phyloP scores from a whole-genome alignment of 306 rosid genomes.

The Casuarina equisetifolia region DNA sequence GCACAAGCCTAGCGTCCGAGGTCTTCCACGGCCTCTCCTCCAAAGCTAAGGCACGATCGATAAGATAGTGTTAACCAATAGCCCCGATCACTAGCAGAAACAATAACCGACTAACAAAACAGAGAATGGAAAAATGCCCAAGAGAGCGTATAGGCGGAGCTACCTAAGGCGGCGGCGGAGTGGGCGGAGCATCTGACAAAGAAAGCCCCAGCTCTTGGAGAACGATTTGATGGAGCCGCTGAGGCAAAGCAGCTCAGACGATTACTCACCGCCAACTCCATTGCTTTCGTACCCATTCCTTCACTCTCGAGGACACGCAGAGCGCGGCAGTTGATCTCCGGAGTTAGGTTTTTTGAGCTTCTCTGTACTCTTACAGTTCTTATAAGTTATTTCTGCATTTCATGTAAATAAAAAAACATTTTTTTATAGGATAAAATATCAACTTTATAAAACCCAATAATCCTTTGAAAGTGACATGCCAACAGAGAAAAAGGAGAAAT shows the following conservation, averaged over 20 bases:
- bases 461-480: no score
- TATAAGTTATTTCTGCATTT: no score
- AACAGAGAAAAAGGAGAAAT: no score
- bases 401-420: no score
- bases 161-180: conserved; percentile 28
- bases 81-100: no score
- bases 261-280: conserved; percentile 33
- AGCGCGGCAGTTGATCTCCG: background rate
- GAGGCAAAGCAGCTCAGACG: conserved; percentile 23
- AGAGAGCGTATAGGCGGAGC: background rate
- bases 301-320: background rate
- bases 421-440: no score
- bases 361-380: no score
- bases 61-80: no score
- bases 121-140: background rate
- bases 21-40: conserved; percentile 84
- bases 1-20: conserved; percentile 86
- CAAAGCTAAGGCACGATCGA: conserved; percentile 35
- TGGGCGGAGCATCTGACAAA: conserved; percentile 43
- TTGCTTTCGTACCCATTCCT: conserved; percentile 44
- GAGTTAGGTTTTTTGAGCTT: background rate
- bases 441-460: no score
- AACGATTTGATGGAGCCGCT: conserved; percentile 3
- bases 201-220: conserved; percentile 29
- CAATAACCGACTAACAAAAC: background rate